Evolutionary conservation across 441 rosid species (phyloP), one percentile per base, ranked within the genome.

Genomic region (Mallotus japonicus): DNA sequence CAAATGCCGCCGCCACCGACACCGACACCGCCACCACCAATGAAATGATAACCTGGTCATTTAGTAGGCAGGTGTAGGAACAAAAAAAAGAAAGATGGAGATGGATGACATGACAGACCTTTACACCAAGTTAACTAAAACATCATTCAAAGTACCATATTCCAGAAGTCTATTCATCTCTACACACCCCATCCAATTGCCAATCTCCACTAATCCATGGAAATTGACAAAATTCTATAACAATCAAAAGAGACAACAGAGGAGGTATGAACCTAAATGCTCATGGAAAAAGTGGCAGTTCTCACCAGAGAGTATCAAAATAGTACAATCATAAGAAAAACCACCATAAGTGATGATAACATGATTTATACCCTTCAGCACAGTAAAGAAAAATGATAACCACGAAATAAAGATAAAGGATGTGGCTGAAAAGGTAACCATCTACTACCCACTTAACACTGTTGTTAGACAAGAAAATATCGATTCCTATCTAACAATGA

Each of bases 401-500:
- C 69, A 37, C 40, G 3, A 11, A 63, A 53, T 20, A 63, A 42
- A 62, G 51, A 51, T 14, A 15, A 49, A 40, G 61, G n/a, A 62
- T 49, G 50, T 5, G 8, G 50, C 47, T 19, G 15, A 12, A 66
- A 62, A 62, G 28, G 51, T 14, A 60, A 68, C 63, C 76, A 57
- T 17, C 17, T 55, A 64, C 57, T 54, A 69, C 70, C 75, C 74
- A 73, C 34, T 73, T 55, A 32, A 71, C 57, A 75, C 19, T 20
- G 44, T 67, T 58, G 62, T 22, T n/a, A 74, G 57, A 50, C 40
- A 73, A 19, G 47, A 62, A 42, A 54, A 54, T 16, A 56, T 11
- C 14, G 22, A 22, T 20, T 76, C 63, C 77, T 28, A 42, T 53
- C 72, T 75, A 19, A 47, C 71, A 76, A 71, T 47, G 42, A 73